A percentile compares a stretch with the other conserved stretches of the same genome.
Evolutionary conservation across 164 flowering plant species (phyloP).

Genomic region (Hamamelis virginiana): DNA sequence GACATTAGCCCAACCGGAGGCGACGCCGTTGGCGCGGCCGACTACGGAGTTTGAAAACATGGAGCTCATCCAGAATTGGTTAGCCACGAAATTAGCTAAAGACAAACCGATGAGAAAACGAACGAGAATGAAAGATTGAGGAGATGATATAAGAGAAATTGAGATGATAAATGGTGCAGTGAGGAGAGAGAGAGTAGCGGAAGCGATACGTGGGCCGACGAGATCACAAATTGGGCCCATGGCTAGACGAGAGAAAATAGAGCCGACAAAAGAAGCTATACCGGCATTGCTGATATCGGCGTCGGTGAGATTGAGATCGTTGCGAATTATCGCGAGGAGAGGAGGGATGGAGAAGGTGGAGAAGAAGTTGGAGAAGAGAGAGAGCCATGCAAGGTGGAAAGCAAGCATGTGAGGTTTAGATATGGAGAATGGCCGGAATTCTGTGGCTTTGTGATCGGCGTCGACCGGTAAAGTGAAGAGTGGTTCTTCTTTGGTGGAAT

Average conservation of each 20-base stretch:
- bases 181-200: constrained; percentile 51
- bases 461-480: constrained; percentile 38
- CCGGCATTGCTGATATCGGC: constrained; percentile 51
- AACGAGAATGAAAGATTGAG: constrained; percentile 35
- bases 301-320: constrained; percentile 45
- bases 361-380: constrained; percentile 63
- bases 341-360: constrained; percentile 73
- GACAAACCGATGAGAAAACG: constrained; percentile 60
- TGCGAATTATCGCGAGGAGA: constrained; percentile 46
- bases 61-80: constrained; percentile 70
- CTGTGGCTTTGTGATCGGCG: constrained; percentile 46
- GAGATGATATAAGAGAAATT: constrained; percentile 28
- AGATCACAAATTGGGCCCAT: constrained; percentile 68
- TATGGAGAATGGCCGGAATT: constrained; percentile 37
- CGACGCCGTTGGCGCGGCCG: constrained; percentile 58
- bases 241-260: constrained; percentile 62
- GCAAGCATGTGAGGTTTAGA: constrained; percentile 62
- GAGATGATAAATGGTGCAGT: constrained; percentile 46
- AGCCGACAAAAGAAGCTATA: constrained; percentile 55
- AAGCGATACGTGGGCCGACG: constrained; percentile 55
- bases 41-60: constrained; percentile 56
- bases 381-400: constrained; percentile 69
- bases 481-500: constrained; percentile 2
- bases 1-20: constrained; percentile 67
- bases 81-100: constrained; percentile 61